Evolutionary conservation across 345 rosid genomes (phyloP).

Genomic region (Sisymbrium irio): DNA sequence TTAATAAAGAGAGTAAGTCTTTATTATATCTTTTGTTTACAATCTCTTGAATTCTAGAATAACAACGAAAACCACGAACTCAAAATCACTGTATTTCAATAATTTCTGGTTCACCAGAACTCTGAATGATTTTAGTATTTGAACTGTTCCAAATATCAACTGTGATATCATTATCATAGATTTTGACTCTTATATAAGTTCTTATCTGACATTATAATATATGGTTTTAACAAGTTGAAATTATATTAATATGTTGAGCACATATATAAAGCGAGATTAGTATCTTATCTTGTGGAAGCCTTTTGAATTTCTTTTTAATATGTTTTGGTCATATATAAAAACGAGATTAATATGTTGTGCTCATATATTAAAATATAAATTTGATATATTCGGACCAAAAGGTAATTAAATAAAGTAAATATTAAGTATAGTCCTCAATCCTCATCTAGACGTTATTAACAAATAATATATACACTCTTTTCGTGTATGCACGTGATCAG

Average conservation of each 20-base stretch:
- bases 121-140: not conserved
- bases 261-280: not conserved
- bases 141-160: not conserved
- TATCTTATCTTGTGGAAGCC: not conserved
- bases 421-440: not conserved
- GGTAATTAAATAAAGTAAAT: not conserved
- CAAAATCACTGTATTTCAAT: not conserved
- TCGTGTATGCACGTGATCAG: constrained; percentile 24
- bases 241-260: no score
- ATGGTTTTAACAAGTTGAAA: not conserved
- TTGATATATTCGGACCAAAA: not conserved
- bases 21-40: no score
- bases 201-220: not conserved
- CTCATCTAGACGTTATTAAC: constrained; percentile 1
- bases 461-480: not conserved
- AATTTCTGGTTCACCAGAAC: not conserved
- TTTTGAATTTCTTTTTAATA: no score
- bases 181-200: no score
- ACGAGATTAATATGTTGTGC: no score
- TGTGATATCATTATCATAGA: not conserved
- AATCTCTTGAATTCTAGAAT: no score
- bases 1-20: no score
- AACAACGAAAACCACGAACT: not conserved
- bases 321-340: no score
- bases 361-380: not conserved